Base-by-base conservation (phyloP, 2,329 filamentous ascomycete species). In the Hypomyces rosellus region DNA sequence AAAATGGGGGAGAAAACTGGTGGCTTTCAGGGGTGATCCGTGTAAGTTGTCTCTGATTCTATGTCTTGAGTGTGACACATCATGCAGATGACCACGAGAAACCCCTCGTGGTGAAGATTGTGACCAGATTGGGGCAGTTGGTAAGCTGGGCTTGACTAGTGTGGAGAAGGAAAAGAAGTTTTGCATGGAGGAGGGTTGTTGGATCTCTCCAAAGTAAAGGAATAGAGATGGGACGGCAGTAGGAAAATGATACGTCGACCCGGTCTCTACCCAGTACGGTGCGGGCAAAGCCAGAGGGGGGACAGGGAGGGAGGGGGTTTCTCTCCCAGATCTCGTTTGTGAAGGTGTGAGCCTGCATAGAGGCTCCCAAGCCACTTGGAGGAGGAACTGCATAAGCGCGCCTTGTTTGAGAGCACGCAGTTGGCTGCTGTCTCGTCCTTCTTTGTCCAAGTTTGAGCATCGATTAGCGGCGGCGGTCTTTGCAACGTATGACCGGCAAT, bases 171-270 rank as follows among this genome's bases (percentile, higher is more conserved):
- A 51, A 43, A 34, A 51, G 38, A 36, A 34, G 34, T 20, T 45
- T 41, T 43, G 45, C 38, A 46, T 51, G 39, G 44, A 25, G 33
- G 37, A 45, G 14, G 45, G 33, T 15, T 48, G 45, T 41, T 44
- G 49, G 45, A 45, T 30, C 25, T 48, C 49, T 45, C 33, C 45
- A 25, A 37, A 42, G 44, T 42, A 45, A 37, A 37, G 39, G 41
- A 39, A n/a, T 40, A 46, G 39, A 34, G 44, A 43, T 43, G 44
- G 49, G 39, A 16, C 36, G 34, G 9, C 36, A 20, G 34, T 38
- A 34, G n/a, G 25, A 16, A 51, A 46, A 22, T 47, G 49, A 51
- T 38, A 41, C 46, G 49, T 46, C 49, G 49, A 15, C 45, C 44
- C 25, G 9, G 25, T 30, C 25, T 30, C 25, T 30, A 30, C 25